Conservation (phyloP, 164 flowering plant species). For the Vitis cinerea region DNA sequence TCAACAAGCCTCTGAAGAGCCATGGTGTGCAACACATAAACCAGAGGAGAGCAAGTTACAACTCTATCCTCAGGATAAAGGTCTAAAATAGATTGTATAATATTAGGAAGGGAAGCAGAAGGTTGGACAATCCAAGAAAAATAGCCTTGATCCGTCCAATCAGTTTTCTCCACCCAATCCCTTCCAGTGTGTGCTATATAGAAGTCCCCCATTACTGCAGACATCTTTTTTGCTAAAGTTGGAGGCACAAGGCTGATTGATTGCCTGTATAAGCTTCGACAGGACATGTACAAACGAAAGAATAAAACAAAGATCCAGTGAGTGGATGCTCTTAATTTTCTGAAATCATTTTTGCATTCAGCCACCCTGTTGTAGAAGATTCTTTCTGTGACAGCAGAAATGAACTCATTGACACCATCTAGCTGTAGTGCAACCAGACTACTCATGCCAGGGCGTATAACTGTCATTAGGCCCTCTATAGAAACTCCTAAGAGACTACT, state of each 20-base stretch:
- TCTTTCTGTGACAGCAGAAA: slow-evolving; percentile 35
- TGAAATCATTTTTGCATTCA: slow-evolving; percentile 12
- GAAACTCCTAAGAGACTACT: slow-evolving; percentile 58
- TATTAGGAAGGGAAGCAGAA: slow-evolving; percentile 49
- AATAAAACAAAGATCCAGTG: slow-evolving; percentile 62
- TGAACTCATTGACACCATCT: slow-evolving; percentile 32
- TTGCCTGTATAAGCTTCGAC: slow-evolving; percentile 66
- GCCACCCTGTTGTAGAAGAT: slow-evolving; percentile 6
- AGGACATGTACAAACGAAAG: slow-evolving; percentile 67
- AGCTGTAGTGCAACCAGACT: slow-evolving; percentile 36
- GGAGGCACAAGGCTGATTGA: slow-evolving; percentile 74
- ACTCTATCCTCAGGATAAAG: slow-evolving; percentile 30
- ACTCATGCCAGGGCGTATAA: slow-evolving; percentile 46
- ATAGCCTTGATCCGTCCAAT: slow-evolving; percentile 54
- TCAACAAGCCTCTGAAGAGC: slow-evolving; percentile 83
- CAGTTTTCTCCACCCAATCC: slow-evolving; percentile 54
- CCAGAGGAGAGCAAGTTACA: slow-evolving; percentile 39
- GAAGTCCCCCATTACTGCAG: slow-evolving; percentile 55
- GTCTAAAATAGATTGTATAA: slow-evolving; percentile 43
- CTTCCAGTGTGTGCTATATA: slow-evolving; percentile 50
- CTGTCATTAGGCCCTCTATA: slow-evolving; percentile 47
- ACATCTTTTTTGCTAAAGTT: slow-evolving; percentile 52
- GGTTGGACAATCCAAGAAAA: slow-evolving; percentile 73
- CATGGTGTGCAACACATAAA: slow-evolving; percentile 60
- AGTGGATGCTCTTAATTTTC: slow-evolving; percentile 8